Conservation (phyloP, 225 moss, liverwort and hornwort genomes). For the Neckera pumila region DNA sequence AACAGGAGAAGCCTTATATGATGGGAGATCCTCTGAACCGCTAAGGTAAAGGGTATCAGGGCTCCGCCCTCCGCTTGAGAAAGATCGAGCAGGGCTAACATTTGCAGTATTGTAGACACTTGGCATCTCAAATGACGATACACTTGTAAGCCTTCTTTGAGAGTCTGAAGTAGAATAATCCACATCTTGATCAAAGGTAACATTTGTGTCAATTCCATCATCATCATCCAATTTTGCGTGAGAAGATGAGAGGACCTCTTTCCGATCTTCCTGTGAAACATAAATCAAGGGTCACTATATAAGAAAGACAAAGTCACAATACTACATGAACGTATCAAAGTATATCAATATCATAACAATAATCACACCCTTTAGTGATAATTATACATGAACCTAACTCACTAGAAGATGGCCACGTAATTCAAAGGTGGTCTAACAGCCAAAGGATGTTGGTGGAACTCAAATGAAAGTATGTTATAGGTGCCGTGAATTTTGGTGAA, state of each 20-base stretch:
- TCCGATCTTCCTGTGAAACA: slow-evolving; percentile 14
- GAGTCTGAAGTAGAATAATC: slow-evolving; percentile 17
- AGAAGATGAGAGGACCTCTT: slow-evolving; percentile 1
- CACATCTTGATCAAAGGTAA: slow-evolving; percentile 32
- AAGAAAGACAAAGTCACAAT: background rate
- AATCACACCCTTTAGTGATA: background rate
- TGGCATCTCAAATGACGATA: slow-evolving; percentile 8
- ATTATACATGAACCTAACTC: background rate
- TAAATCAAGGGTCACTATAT: background rate
- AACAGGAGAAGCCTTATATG: slow-evolving; percentile 22
- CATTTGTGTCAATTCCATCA: slow-evolving; percentile 36
- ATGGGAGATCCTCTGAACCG: slow-evolving; percentile 38
- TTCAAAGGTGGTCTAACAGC: background rate
- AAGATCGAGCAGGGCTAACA: slow-evolving; percentile 40
- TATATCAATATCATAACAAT: background rate
- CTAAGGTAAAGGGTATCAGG: slow-evolving; percentile 38
- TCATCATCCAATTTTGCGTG: slow-evolving; percentile 8
- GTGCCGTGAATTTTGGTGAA: no score
- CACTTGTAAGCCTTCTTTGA: slow-evolving; percentile 10
- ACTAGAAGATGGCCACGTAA: background rate
- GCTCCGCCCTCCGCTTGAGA: slow-evolving; percentile 42
- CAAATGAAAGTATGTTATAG: no score
- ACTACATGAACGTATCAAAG: background rate
- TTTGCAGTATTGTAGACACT: slow-evolving; percentile 45
- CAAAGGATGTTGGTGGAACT: background rate